Evolutionary conservation across 2,329 filamentous ascomycete species (phyloP).

Genomic region (Thelonectria olida): DNA sequence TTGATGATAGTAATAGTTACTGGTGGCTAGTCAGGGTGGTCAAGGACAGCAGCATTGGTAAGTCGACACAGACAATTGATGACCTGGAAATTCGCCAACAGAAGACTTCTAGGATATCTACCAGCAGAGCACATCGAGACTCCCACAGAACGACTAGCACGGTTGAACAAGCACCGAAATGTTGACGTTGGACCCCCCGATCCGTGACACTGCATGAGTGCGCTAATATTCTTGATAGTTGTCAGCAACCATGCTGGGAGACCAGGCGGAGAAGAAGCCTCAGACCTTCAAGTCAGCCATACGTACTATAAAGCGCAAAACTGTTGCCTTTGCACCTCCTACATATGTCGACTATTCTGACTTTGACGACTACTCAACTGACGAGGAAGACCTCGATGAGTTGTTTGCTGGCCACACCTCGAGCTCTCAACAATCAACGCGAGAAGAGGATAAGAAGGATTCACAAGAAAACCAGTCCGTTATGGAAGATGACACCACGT

Average conservation of each 20-base stretch:
- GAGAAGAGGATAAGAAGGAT: slow-evolving; percentile 41
- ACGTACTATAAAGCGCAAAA: slow-evolving; percentile 80
- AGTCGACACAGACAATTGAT: slow-evolving; percentile 27
- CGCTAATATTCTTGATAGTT: slow-evolving; percentile 52
- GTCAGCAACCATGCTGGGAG: slow-evolving; percentile 70
- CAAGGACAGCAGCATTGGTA: slow-evolving; percentile 94
- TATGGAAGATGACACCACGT: slow-evolving; percentile 43
- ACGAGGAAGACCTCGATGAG: slow-evolving; percentile 69
- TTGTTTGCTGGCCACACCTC: slow-evolving; percentile 48
- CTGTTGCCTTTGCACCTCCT: slow-evolving; percentile 83
- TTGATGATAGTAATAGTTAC: slow-evolving; percentile 99
- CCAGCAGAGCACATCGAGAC: slow-evolving; percentile 99
- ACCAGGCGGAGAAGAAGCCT: slow-evolving; percentile 79
- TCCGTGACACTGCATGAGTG: neutral
- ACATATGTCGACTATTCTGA: slow-evolving; percentile 91
- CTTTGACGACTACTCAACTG: slow-evolving; percentile 85
- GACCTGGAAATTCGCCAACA: slow-evolving; percentile 29
- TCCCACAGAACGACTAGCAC: slow-evolving; percentile 90
- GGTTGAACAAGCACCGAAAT: slow-evolving; percentile 97
- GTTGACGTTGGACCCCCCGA: slow-evolving; percentile 77
- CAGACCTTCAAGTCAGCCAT: slow-evolving; percentile 82
- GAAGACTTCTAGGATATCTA: slow-evolving; percentile 75
- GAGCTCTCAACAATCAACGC: slow-evolving; percentile 39
- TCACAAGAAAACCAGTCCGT: slow-evolving; percentile 44
- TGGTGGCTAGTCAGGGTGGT: slow-evolving; percentile 99